Evolutionary conservation across 164 flowering plant genomes (phyloP).

Genomic region (Santalum album): DNA sequence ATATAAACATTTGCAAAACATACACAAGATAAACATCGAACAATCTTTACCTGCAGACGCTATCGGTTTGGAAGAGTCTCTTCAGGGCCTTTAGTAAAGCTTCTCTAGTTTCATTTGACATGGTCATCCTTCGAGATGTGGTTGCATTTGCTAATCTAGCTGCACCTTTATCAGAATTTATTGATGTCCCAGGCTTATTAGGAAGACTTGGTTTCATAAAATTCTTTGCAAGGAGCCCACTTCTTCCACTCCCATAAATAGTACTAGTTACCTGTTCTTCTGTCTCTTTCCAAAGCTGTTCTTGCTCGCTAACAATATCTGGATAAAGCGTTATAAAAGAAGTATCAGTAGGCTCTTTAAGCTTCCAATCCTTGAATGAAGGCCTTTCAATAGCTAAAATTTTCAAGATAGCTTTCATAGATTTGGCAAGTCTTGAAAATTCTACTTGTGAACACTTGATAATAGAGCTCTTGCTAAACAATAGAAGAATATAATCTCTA

Average conservation of each 20-base stretch:
- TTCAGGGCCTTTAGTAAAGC: conserved; percentile 51
- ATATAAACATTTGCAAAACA: background rate
- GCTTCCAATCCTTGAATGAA: conserved; percentile 48
- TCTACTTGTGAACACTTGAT: conserved; percentile 24
- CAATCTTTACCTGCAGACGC: conserved; percentile 69
- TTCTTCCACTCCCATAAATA: conserved; percentile 10
- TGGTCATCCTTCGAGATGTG: conserved; percentile 13
- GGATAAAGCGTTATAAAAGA: conserved; percentile 46
- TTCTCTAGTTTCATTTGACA: conserved; percentile 62
- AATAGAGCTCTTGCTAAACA: conserved; percentile 36
- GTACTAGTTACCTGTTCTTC: conserved; percentile 16
- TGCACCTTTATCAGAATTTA: conserved; percentile 19
- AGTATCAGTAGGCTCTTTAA: conserved; percentile 50
- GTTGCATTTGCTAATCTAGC: conserved; percentile 16
- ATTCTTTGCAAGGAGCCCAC: conserved; percentile 12
- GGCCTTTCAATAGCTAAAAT: conserved; percentile 46
- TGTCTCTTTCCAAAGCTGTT: conserved; percentile 22
- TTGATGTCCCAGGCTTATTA: conserved; percentile 10
- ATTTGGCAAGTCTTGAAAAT: conserved; percentile 2
- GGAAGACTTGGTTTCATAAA: conserved; percentile 12
- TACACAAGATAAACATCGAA: background rate
- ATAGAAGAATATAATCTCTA: conserved; percentile 51
- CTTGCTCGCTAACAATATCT: conserved; percentile 42
- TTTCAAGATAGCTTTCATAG: conserved; percentile 17
- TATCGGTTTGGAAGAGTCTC: conserved; percentile 43